A percentile compares a stretch with the other conserved stretches of the same genome.
phyloP scores from a whole-genome alignment of 352 stramenopile species.

The Globisporangium camurandrum region DNA sequence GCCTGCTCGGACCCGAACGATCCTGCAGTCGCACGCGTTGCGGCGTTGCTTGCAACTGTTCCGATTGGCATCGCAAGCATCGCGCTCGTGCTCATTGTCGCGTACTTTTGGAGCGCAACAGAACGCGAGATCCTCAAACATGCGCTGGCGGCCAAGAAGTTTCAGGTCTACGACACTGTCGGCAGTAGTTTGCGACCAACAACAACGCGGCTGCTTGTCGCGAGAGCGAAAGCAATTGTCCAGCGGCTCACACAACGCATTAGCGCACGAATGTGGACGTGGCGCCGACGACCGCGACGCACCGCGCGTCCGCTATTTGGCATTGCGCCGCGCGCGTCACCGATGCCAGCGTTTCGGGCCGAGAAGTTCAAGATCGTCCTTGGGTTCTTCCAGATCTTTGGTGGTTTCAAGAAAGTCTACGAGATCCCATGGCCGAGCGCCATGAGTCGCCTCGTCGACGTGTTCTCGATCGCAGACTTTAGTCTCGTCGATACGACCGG shows the following conservation, averaged over 20 bases:
- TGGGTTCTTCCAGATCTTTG: conserved; percentile 71
- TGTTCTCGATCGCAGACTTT: conserved; percentile 64
- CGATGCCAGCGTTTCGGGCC: conserved; percentile 26
- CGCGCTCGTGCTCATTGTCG: conserved; percentile 27
- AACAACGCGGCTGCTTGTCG: conserved; percentile 18
- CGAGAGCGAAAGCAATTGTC: conserved; percentile 18
- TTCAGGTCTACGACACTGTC: conserved; percentile 46
- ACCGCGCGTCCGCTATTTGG: conserved; percentile 22
- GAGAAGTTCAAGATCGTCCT: conserved; percentile 81
- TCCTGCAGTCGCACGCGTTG: conserved; percentile 24
- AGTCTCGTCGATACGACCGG: conserved; percentile 58
- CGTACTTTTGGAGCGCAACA: conserved; percentile 37
- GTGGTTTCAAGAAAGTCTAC: conserved; percentile 66
- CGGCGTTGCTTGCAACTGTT: conserved; percentile 29
- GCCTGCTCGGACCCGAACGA: conserved; percentile 37
- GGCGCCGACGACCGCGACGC: neutral
- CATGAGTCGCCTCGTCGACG: conserved; percentile 54
- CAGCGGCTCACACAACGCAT: conserved; percentile 13
- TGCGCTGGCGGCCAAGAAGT: conserved; percentile 40
- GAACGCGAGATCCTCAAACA: conserved; percentile 46
- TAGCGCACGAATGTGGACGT: conserved; percentile 3
- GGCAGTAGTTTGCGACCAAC: conserved; percentile 7
- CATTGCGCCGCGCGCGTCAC: conserved; percentile 19
- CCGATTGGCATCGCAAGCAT: conserved; percentile 26
- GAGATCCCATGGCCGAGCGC: conserved; percentile 58